These are phyloP conservation scores for Scleroderma citrinum DNA, from an alignment of 768 basidiomycete genomes.

Conservation along the genomic window DNA sequence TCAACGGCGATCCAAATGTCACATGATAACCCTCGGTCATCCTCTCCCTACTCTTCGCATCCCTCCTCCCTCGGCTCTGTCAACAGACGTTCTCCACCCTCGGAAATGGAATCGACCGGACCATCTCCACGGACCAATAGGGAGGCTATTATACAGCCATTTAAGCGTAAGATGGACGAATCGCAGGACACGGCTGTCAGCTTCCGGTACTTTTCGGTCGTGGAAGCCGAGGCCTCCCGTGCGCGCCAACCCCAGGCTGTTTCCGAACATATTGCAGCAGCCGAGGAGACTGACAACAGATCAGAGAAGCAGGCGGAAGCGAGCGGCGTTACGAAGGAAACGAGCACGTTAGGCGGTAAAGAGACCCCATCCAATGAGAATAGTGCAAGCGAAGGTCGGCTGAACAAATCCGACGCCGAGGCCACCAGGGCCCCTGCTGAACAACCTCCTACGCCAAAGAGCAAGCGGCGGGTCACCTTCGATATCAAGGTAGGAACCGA, in stretches of 20 bases:
- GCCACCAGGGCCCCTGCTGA: slow-evolving; percentile 17
- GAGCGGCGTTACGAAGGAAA: slow-evolving; percentile 8
- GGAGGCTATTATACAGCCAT: slow-evolving; percentile 28
- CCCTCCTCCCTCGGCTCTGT: slow-evolving; percentile 28
- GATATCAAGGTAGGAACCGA: slow-evolving; percentile 56
- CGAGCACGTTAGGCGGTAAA: slow-evolving; percentile 4
- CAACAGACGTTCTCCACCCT: slow-evolving; percentile 15
- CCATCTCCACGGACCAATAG: slow-evolving; percentile 20
- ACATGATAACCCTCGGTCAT: slow-evolving; percentile 20
- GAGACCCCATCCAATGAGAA: slow-evolving; percentile 6
- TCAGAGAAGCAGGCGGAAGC: slow-evolving; percentile 6
- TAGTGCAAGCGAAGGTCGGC: slow-evolving; percentile 7
- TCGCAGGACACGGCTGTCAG: slow-evolving; percentile 41
- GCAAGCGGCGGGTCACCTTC: slow-evolving; percentile 69
- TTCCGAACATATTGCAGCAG: slow-evolving; percentile 4
- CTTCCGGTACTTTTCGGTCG: slow-evolving; percentile 40
- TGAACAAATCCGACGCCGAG: slow-evolving; percentile 16
- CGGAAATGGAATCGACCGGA: slow-evolving; percentile 13
- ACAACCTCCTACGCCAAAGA: slow-evolving; percentile 34
- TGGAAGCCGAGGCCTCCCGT: slow-evolving; percentile 35
- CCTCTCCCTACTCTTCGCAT: slow-evolving; percentile 33
- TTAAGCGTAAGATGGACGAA: slow-evolving; percentile 45
- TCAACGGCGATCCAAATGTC: slow-evolving; percentile 11
- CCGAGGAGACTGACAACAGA: slow-evolving; percentile 7
- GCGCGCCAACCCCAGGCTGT: slow-evolving; percentile 14